Base-by-base conservation (phyloP, 768 basidiomycete genomes). In the Fomitopsis pulvina region DNA sequence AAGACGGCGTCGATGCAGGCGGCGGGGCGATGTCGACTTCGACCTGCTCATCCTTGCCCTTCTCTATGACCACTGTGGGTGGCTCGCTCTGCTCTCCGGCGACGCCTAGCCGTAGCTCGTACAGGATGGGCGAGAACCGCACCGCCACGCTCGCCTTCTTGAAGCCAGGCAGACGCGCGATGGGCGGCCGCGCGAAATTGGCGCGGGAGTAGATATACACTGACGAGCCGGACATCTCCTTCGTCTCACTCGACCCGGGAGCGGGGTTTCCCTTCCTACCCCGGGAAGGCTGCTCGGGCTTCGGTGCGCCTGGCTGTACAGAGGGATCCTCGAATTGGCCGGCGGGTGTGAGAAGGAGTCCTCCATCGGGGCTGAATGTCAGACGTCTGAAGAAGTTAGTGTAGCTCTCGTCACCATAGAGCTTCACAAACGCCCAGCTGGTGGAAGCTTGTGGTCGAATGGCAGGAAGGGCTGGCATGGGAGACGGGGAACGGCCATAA, bases 181-280 rank as follows among this genome's bases (percentile, higher is more conserved):
- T 81, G 0, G 96, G 95, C 1, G 92, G 87, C 38, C 90, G 74
- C 0, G 92, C 83, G 66, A 99, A 90, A 68, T 96, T 98, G 37
- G 91, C 91, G 27, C 96, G 80, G 7, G 93, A 89, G 68, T 98
- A 98, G 59, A 99, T 90, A 71, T 90, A 97, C 25, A 98, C 95
- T 2, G 80, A 81, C 3, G 83, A 73, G 0, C 71, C 67, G 0
- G 76, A 69, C n/a, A 68, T 57, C 14, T 70, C 58, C 18, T 68
- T 45, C 18, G 64, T 34, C 41, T 74, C 67, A 52, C 54, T 65
- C 3, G 67, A 68, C 43, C 57, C 63, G 21, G 71, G 61, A 4
- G 71, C 64, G 0, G 80, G 77, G 49, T 78, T 71, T 4, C 74
- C 70, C 54, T 80, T 85, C 53, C 82, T 71, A 22, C 85, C 83